These are phyloP conservation scores for Herpotrichia juniperi DNA, from an alignment of 2,329 filamentous ascomycete genomes.

Conservation along the genomic window DNA sequence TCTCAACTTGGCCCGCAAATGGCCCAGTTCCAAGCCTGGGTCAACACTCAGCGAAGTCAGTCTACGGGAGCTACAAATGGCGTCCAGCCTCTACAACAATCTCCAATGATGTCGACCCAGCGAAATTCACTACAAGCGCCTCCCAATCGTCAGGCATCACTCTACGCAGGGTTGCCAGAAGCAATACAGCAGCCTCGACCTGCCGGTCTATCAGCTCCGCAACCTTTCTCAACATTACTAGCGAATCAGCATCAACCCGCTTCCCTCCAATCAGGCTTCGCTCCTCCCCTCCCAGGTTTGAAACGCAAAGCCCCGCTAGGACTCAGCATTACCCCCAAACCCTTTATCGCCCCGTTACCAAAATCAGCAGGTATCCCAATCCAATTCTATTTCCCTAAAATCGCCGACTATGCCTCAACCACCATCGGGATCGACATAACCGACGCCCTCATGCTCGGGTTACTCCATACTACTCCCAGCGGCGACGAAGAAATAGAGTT, in stretches of 20 bases:
- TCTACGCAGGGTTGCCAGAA: background rate
- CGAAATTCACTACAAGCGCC: background rate
- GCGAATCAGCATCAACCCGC: background rate
- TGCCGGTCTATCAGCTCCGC: background rate
- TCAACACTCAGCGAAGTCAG: no score
- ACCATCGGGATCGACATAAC: slow-evolving; percentile 19
- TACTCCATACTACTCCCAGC: no score
- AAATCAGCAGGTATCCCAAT: slow-evolving; percentile 23
- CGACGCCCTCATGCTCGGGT: slow-evolving; percentile 38
- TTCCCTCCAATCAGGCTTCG: background rate
- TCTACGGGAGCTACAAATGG: no score
- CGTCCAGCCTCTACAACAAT: no score
- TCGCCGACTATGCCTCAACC: slow-evolving; percentile 25
- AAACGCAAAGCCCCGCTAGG: slow-evolving; percentile 19
- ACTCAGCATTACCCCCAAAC: background rate
- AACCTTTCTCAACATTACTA: background rate
- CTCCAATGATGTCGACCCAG: no score
- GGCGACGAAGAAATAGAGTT: slow-evolving; percentile 5
- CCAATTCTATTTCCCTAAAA: slow-evolving; percentile 34
- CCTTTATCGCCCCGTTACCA: background rate
- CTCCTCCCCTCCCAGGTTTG: slow-evolving; percentile 11
- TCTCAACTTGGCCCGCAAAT: no score
- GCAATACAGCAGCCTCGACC: background rate
- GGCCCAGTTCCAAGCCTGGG: no score
- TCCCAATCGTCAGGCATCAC: background rate